Evolutionary conservation across 31 red algal genomes (phyloP).

Genomic region (Odonthalia washingtoniensis): DNA sequence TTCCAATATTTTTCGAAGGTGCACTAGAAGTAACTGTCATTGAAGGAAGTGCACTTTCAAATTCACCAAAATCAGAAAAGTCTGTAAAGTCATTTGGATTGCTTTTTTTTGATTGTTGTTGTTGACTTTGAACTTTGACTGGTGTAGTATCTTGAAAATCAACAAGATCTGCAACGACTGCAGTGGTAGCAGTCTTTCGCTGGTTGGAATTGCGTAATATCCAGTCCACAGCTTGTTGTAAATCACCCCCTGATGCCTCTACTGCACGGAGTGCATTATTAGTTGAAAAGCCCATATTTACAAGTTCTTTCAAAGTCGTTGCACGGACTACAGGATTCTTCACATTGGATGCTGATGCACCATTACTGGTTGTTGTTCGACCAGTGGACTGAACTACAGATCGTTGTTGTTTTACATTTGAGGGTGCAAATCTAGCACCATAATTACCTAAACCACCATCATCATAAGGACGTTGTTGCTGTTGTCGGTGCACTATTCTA

Average conservation of each 20-base stretch:
- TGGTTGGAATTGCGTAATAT: slow-evolving; percentile 43
- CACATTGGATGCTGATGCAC: background rate
- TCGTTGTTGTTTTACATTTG: background rate
- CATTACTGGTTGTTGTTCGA: background rate
- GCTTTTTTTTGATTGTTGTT: background rate
- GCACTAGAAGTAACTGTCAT: background rate
- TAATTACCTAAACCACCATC: slow-evolving; percentile 37
- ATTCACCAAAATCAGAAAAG: slow-evolving; percentile 77
- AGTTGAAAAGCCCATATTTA: slow-evolving; percentile 76
- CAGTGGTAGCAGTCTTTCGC: background rate
- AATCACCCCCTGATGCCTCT: slow-evolving; percentile 63
- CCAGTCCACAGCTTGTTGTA: slow-evolving; percentile 75
- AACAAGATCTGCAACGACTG: slow-evolving; percentile 51
- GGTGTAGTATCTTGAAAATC: slow-evolving; percentile 52
- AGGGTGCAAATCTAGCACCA: slow-evolving; percentile 39
- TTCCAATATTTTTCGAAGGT: background rate
- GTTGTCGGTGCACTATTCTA: background rate
- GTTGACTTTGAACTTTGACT: background rate
- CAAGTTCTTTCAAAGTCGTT: slow-evolving; percentile 65
- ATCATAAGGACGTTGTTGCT: slow-evolving; percentile 39
- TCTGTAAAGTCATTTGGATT: slow-evolving; percentile 64
- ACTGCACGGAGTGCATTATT: slow-evolving; percentile 59
- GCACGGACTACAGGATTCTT: slow-evolving; percentile 49
- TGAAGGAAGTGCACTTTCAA: slow-evolving; percentile 63
- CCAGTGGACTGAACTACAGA: background rate